Evolutionary conservation across 148 eudicot genomes (phyloP), one percentile per base, ranked within the genome.

Genomic region (Pharnaceum exiguum): DNA sequence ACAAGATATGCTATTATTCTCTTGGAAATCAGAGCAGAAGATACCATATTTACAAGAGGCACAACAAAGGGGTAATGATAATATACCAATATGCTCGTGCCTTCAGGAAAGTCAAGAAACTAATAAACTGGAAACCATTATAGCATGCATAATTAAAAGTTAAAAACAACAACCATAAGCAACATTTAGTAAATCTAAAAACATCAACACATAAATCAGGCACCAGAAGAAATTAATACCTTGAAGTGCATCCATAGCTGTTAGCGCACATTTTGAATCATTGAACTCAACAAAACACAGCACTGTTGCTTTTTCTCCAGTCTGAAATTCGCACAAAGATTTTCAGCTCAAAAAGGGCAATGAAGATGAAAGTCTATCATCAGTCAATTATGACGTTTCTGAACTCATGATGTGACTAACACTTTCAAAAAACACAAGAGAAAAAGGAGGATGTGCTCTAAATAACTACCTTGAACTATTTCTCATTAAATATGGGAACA

Each of bases 211-310:
- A 64, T 58, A 19, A 36, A 8, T 2, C 5, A 40, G 30, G 31
- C 2, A 21, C 28, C 30, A 72, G 13, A 16, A 23, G 19, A 58
- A 30, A n/a, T 22, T 13, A 32, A 57, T 51, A 90, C 97, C 97
- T 84, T 90, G 91, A 55, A 90, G 91, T 31, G 97, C 97, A 51
- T 87, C 89, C 89, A 84, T 65, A 67, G 97, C 97, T 65, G 95
- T 84, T 68, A 75, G 73, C 45, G 97, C 97, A 66, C 95, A 87
- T 57, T 79, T 84, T 9, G 93, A 70, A 77, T 87, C 86, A 46
- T 66, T 59, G 52, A 90, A 90, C 72, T 87, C 97, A 19, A 91
- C 95, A 57, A 91, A 91, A 73, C 97, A 91, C 64, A 87, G 70
- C 45, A 91, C 97, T 76, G 68, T 65, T 56, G 90, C 93, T 79